Evolutionary conservation across 2,329 filamentous ascomycete species (phyloP), one percentile per base, ranked within the genome.

Genomic region (Seiridium cupressi): DNA sequence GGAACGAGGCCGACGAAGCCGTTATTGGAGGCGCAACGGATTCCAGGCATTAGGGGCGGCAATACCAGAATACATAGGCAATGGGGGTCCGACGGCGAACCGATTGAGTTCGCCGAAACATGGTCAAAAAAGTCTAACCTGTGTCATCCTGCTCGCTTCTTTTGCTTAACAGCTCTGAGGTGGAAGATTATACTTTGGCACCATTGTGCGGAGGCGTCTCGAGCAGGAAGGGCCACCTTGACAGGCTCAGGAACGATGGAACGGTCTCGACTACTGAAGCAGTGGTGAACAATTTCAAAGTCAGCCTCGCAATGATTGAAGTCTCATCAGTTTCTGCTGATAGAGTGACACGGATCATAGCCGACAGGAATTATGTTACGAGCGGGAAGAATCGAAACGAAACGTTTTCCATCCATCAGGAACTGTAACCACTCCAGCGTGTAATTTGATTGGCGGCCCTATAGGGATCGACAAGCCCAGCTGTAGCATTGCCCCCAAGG

Each of bases 401-500:
- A 10, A 31, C 40, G 13, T n/a, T 56, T 31, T 26, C 49, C 49
- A 11, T 36, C 18, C 18, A 32, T 32, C 49, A 10, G 31, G 9
- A 13, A 31, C 31, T 18, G 5, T 32, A 31, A 10, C 8, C n/a
- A 26, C 8, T n/a, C 31, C 6, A 32, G 13, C 31, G 32, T 36
- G 32, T 11, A 35, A n/a, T 44, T 51, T 60, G 55, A 62, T 62
- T 62, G 61, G 58, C 48, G 46, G 55, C 55, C 58, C 58, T 62
- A 56, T 49, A 40, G 47, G 13, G 58, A 60, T 62, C 61, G 49
- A 55, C 61, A 32, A 36, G 31, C 26, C 13, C 3, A 1, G n/a
- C 11, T 5, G 13, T 5, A 46, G 36, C 38, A 55, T 42, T 55
- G 51, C 32, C 49, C 49, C 49, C 49, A 51, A 36, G n/a, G 10